Evolutionary conservation across 495 filamentous ascomycete genomes (phyloP), one percentile per base, ranked within the genome.

Genomic region (Aspergillus kassunensis): DNA sequence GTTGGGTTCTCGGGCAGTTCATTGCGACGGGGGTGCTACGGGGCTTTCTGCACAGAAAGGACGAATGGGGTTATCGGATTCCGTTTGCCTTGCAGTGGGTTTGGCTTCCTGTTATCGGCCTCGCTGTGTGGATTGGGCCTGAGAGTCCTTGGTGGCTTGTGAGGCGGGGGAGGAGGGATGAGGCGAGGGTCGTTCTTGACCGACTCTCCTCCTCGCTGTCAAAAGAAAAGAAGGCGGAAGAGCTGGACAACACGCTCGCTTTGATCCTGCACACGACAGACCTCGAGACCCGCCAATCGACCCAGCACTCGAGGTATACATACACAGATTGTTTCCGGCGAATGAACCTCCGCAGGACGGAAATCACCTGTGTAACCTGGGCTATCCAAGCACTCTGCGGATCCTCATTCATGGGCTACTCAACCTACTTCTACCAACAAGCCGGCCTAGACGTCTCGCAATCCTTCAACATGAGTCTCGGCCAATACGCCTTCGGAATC

Each of bases 121-220:
- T 85, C 35, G 80, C 81, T 31, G 78, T 83, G 59, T 70, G 73
- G 24, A 77, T 86, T 29, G 84, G 82, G 1, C 87, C 87, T 3
- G 87, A 90, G 62, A 80, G 74, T 0, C 86, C 87, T 0, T 89
- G 84, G 85, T 88, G 86, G 85, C 77, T 86, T 13, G 82, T 90
- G 41, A 78, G 85, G 3, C 79, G 77, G 56, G 85, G 81, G 0
- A 73, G 73, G 21, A 64, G 77, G 19, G 78, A 82, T 10, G 76
- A 82, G 18, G 87, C 87, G 3, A 80, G 81, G 55, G 62, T 67
- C 13, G 71, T 82, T 8, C 67, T 90, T 15, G 71, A 74, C 16
- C 80, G 85, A 11, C 67, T 89, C 10, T 15, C 29, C 27, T 31
- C 27, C 15, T 20, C 25, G 1, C n/a, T 4, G 0, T 34, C 44